These are phyloP conservation scores for Citrullus amarus DNA, from an alignment of 306 rosid genomes.

Conservation along the genomic window DNA sequence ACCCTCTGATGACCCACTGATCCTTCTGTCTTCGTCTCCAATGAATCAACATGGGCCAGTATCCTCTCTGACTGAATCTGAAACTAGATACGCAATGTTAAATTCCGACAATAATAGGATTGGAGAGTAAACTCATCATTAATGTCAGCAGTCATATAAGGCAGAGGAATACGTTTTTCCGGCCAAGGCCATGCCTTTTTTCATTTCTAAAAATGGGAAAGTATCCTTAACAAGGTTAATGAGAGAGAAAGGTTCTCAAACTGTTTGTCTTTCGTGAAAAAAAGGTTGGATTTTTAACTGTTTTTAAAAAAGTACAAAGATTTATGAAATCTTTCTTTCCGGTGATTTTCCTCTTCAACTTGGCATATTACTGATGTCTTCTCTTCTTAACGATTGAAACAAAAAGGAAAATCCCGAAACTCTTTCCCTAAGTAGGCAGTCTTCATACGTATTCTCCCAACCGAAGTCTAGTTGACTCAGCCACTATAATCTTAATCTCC, in stretches of 20 bases:
- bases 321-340: slow-evolving; percentile 62
- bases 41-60: slow-evolving; percentile 27
- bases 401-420: slow-evolving; percentile 44
- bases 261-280: slow-evolving; percentile 32
- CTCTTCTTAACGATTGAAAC: slow-evolving; percentile 35
- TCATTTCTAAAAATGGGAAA: slow-evolving; percentile 40
- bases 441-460: slow-evolving; percentile 55
- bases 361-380: slow-evolving; percentile 45
- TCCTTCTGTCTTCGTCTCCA: slow-evolving; percentile 26
- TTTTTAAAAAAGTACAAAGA: slow-evolving; percentile 61
- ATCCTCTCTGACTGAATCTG: slow-evolving; percentile 47
- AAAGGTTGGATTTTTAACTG: slow-evolving; percentile 52
- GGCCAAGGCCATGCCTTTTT: slow-evolving; percentile 9
- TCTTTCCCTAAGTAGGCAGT: slow-evolving; percentile 56
- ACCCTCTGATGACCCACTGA: slow-evolving; percentile 50
- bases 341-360: slow-evolving; percentile 58
- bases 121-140: slow-evolving; percentile 21
- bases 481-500: slow-evolving; percentile 27
- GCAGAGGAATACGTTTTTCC: slow-evolving; percentile 23
- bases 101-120: slow-evolving; percentile 36
- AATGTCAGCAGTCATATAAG: slow-evolving; percentile 25
- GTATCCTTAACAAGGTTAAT: slow-evolving; percentile 31
- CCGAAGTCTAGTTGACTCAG: slow-evolving; percentile 50
- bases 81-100: slow-evolving; percentile 40
- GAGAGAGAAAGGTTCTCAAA: slow-evolving; percentile 7